These are phyloP conservation scores for Corymbia citriodora DNA, from an alignment of 441 rosid genomes.

Conservation along the genomic window DNA sequence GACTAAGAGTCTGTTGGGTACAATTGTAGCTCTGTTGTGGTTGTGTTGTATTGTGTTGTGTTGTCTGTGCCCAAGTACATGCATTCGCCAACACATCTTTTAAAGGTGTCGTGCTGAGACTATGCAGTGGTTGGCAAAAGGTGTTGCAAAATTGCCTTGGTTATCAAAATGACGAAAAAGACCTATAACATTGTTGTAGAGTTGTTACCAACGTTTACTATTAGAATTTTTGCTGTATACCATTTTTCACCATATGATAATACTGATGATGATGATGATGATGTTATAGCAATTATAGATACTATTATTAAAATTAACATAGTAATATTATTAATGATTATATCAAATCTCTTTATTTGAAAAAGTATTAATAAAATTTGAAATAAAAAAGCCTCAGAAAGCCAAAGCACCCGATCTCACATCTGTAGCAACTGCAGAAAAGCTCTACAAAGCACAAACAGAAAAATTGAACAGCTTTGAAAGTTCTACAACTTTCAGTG, in stretches of 20 bases:
- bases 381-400: background rate
- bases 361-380: background rate
- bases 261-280: background rate
- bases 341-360: background rate
- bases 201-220: background rate
- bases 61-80: background rate
- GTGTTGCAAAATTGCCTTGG: background rate
- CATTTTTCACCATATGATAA: background rate
- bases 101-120: background rate
- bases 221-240: background rate
- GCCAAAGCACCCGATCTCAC: background rate
- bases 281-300: background rate
- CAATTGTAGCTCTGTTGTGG: background rate
- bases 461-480: background rate
- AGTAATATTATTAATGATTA: background rate
- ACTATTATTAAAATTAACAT: background rate
- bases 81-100: background rate
- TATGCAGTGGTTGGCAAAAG: background rate
- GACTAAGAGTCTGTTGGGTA: background rate
- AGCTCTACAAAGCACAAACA: background rate
- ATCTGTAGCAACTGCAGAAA: background rate
- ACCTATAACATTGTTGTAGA: background rate
- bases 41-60: background rate
- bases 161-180: background rate
- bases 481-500: background rate